These are phyloP conservation scores for Blastobotrys chiropterorum DNA, from an alignment of 805 yeast species.

Conservation along the genomic window DNA sequence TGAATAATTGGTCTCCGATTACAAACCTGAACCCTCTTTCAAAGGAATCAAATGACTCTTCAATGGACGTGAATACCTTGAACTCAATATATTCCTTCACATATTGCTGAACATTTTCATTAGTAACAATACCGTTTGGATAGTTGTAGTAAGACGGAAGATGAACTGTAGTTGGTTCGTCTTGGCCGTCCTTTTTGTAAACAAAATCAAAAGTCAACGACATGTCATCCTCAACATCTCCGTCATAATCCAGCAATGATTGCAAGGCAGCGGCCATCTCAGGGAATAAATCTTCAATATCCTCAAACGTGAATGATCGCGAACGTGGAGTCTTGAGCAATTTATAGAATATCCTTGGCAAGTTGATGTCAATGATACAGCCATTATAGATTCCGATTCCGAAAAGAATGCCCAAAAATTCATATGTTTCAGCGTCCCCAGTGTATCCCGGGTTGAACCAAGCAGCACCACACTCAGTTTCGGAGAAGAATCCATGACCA, in stretches of 20 bases:
- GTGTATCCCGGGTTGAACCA: conserved; percentile 24
- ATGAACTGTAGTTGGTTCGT: conserved; percentile 4
- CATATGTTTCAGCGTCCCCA: conserved; percentile 18
- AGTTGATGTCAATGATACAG: conserved; percentile 22
- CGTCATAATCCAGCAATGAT: conserved; percentile 8
- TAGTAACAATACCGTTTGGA: conserved; percentile 12
- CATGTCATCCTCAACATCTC: conserved; percentile 11
- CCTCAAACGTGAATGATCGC: conserved; percentile 4
- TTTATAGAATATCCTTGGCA: conserved; percentile 24
- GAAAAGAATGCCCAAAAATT: conserved; percentile 22
- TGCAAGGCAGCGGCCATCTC: conserved; percentile 13
- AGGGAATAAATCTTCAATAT: conserved; percentile 22
- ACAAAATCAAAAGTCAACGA: conserved; percentile 18
- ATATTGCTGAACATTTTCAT: conserved; percentile 12
- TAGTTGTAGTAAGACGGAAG: conserved; percentile 13
- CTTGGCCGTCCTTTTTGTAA: conserved; percentile 8
- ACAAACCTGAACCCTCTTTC: conserved; percentile 20
- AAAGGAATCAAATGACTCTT: conserved; percentile 18
- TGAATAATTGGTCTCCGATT: conserved; percentile 12
- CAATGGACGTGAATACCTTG: conserved; percentile 8
- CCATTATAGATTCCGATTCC: conserved; percentile 29
- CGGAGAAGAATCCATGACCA: conserved; percentile 17
- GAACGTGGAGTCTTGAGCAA: conserved; percentile 2
- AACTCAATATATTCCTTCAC: conserved; percentile 13
- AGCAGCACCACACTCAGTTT: conserved; percentile 14